These are phyloP conservation scores for Mycosarcoma mackinlayi DNA, from an alignment of 1,284 basidiomycete genomes.

Conservation along the genomic window DNA sequence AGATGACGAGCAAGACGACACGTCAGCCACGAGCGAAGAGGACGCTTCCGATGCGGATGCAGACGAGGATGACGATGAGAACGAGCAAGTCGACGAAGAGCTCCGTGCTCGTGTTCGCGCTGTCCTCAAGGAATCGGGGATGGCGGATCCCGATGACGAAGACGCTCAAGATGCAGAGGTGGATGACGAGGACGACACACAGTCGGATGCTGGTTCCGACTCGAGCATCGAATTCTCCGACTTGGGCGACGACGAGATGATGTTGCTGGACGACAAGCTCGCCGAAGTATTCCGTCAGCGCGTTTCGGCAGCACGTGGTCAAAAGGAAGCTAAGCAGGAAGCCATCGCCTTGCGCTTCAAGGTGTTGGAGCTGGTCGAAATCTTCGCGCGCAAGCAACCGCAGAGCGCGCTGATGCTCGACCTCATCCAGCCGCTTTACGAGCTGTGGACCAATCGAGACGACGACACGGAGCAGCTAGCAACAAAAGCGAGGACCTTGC, in stretches of 20 bases:
- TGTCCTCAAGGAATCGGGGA: slow-evolving; percentile 79
- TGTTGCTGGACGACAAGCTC: slow-evolving; percentile 91
- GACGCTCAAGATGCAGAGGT: slow-evolving; percentile 68
- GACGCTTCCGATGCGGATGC: slow-evolving; percentile 72
- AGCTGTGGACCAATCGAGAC: slow-evolving; percentile 71
- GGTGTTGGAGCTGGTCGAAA: slow-evolving; percentile 89
- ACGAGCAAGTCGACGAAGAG: slow-evolving; percentile 72
- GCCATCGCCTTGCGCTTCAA: slow-evolving; percentile 88
- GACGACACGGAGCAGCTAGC: slow-evolving; percentile 75
- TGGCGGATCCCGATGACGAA: slow-evolving; percentile 72
- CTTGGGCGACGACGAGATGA: slow-evolving; percentile 88
- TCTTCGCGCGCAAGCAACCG: slow-evolving; percentile 81
- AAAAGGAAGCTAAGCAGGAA: slow-evolving; percentile 59
- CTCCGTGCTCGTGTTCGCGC: slow-evolving; percentile 81
- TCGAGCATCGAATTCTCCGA: slow-evolving; percentile 52
- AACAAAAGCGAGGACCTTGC: slow-evolving; percentile 83
- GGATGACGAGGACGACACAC: slow-evolving; percentile 61
- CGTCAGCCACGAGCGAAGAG: slow-evolving; percentile 53
- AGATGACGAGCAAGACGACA: slow-evolving; percentile 68
- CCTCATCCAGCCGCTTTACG: slow-evolving; percentile 80
- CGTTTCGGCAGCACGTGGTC: slow-evolving; percentile 72
- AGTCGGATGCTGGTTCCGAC: slow-evolving; percentile 41
- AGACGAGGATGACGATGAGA: slow-evolving; percentile 72
- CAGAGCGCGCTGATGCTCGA: slow-evolving; percentile 75
- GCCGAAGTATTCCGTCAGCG: slow-evolving; percentile 84